Conservation (phyloP, 2,329 filamentous ascomycete species). For the Ceratocystis smalleyi region DNA sequence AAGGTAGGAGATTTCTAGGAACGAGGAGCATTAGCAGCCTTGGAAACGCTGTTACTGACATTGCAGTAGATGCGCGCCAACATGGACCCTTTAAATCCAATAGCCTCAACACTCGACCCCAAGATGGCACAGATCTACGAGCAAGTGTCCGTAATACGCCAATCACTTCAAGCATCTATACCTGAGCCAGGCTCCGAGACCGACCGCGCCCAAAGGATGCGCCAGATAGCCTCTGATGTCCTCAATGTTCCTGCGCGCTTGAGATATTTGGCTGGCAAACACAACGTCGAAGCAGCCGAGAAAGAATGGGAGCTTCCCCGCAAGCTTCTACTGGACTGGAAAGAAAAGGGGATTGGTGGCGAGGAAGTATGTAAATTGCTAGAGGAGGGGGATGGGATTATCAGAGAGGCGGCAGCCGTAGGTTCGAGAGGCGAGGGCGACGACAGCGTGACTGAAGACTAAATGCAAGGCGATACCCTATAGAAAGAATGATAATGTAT, state of each 20-base stretch:
- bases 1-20: slow-evolving; percentile 34
- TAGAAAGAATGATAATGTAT: neutral
- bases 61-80: slow-evolving; percentile 52
- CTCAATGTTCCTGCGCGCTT: slow-evolving; percentile 46
- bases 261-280: slow-evolving; percentile 40
- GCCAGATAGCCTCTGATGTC: slow-evolving; percentile 46
- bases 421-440: slow-evolving; percentile 7
- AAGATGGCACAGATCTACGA: slow-evolving; percentile 62
- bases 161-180: slow-evolving; percentile 33
- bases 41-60: neutral
- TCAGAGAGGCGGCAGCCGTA: slow-evolving; percentile 22
- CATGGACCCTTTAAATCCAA: slow-evolving; percentile 64
- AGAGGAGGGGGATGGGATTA: slow-evolving; percentile 38
- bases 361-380: slow-evolving; percentile 38
- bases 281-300: slow-evolving; percentile 44
- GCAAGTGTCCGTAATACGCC: slow-evolving; percentile 39
- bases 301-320: slow-evolving; percentile 40
- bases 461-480: slow-evolving; percentile 12
- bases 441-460: neutral
- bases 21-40: neutral
- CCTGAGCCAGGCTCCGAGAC: slow-evolving; percentile 29
- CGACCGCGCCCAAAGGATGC: slow-evolving; percentile 26
- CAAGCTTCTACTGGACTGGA: slow-evolving; percentile 37
- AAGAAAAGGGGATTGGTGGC: slow-evolving; percentile 38
- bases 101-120: slow-evolving; percentile 55